Conservation (phyloP, 2,329 filamentous ascomycete species). For the Alternaria sp. region DNA sequence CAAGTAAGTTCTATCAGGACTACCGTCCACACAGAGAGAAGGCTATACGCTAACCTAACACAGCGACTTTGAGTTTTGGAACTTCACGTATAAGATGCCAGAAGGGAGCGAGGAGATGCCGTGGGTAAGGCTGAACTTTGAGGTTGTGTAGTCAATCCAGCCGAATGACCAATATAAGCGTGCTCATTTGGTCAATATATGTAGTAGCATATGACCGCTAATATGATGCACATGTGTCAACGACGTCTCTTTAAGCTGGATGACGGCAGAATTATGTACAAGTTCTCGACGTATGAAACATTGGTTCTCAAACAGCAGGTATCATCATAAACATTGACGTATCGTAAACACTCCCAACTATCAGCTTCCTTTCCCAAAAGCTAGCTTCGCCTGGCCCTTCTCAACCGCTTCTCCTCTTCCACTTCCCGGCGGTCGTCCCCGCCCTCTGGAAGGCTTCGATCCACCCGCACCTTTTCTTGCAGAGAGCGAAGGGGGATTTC, state of each 20-base stretch:
- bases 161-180: background rate
- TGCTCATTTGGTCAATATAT: background rate
- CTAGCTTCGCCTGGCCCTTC: conserved; percentile 57
- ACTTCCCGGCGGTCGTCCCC: conserved; percentile 49
- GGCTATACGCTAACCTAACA: conserved; percentile 3
- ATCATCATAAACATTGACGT: background rate
- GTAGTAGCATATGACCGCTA: too few species aligned
- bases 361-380: conserved; percentile 47
- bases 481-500: conserved; percentile 17
- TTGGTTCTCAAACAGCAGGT: background rate
- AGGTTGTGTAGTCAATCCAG: conserved; percentile 6
- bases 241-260: background rate
- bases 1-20: conserved; percentile 41
- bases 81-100: conserved; percentile 53
- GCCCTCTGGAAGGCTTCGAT: conserved; percentile 37
- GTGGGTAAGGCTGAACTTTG: conserved; percentile 35
- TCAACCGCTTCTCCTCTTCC: conserved; percentile 37
- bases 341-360: background rate
- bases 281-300: background rate
- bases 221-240: background rate
- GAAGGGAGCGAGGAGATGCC: conserved; percentile 34
- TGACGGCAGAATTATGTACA: background rate
- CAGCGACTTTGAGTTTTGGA: conserved; percentile 54
- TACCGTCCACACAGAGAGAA: background rate
- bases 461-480: conserved; percentile 15